A percentile compares a stretch with the other conserved stretches of the same genome.
Evolutionary conservation across 2,329 filamentous ascomycete genomes (phyloP).

Genomic region (Nemania abortiva): DNA sequence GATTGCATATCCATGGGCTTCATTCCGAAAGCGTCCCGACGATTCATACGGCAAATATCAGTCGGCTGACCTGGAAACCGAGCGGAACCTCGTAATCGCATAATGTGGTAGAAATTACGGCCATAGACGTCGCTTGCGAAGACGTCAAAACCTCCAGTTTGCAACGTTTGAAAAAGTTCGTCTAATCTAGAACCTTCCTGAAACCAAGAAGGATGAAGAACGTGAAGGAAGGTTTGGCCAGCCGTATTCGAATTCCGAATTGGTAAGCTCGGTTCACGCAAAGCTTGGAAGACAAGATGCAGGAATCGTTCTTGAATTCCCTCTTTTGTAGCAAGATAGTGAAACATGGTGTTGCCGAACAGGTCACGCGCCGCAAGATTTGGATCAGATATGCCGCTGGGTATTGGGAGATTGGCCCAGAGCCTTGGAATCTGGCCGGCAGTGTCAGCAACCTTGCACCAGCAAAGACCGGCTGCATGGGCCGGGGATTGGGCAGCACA

Average conservation of each 20-base stretch:
- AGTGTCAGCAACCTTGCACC: constrained; percentile 50
- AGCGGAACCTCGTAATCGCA: constrained; percentile 46
- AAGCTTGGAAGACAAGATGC: constrained; percentile 38
- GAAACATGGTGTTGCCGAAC: constrained; percentile 67
- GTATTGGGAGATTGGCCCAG: constrained; percentile 42
- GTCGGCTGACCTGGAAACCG: constrained; percentile 47
- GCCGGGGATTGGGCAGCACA: constrained; percentile 47
- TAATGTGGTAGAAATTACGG: constrained; percentile 50
- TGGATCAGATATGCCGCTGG: constrained; percentile 44
- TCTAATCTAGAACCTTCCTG: constrained; percentile 41
- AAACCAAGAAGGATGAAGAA: constrained; percentile 51
- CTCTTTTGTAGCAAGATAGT: constrained; percentile 49
- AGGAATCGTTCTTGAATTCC: constrained; percentile 41
- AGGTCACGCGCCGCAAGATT: constrained; percentile 57
- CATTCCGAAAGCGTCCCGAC: constrained; percentile 63
- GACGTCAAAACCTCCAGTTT: constrained; percentile 42
- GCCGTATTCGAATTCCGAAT: constrained; percentile 48
- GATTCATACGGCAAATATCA: constrained; percentile 50
- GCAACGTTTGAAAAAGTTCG: constrained; percentile 43
- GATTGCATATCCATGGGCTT: constrained; percentile 43
- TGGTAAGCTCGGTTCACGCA: constrained; percentile 42
- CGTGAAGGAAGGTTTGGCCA: constrained; percentile 51
- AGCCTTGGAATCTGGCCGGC: constrained; percentile 26
- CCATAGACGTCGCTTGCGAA: constrained; percentile 50
- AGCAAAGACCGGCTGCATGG: constrained; percentile 48